A percentile compares a stretch with the other conserved stretches of the same genome.
Conservation (phyloP, 2,329 filamentous ascomycete species). For the Didymella glomerata region DNA sequence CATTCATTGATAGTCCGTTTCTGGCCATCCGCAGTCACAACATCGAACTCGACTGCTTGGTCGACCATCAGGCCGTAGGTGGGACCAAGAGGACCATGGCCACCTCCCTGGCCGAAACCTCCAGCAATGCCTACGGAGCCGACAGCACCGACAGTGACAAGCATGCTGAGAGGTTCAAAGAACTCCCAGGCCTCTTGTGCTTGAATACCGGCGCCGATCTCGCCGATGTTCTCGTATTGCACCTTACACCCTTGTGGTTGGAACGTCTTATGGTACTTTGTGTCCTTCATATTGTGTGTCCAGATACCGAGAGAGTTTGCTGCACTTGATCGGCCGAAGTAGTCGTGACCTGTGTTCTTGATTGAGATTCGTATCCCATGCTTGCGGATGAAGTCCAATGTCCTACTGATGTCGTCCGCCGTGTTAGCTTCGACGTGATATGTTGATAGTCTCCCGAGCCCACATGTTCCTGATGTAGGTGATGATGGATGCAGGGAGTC, state of each 20-base stretch:
- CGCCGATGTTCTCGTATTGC: constrained; percentile 44
- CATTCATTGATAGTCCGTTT: constrained; percentile 47
- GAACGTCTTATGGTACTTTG: constrained; percentile 38
- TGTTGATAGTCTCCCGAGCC: constrained; percentile 45
- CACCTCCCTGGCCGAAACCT: constrained; percentile 59
- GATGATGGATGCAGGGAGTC: constrained; percentile 39
- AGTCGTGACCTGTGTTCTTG: constrained; percentile 51
- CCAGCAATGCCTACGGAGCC: constrained; percentile 60
- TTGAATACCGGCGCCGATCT: constrained; percentile 47
- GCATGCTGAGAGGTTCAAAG: constrained; percentile 44
- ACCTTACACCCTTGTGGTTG: constrained; percentile 36
- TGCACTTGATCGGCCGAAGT: constrained; percentile 45
- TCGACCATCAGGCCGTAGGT: constrained; percentile 54
- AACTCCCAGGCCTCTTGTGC: constrained; percentile 49
- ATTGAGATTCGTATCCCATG: constrained; percentile 48
- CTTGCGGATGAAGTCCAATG: constrained; percentile 40
- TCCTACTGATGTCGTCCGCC: constrained; percentile 39
- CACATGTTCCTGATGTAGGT: constrained; percentile 39
- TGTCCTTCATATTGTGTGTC: constrained; percentile 48
- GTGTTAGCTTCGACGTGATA: constrained; percentile 45
- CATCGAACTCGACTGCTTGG: constrained; percentile 48
- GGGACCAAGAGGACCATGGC: constrained; percentile 63
- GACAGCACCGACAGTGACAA: constrained; percentile 48
- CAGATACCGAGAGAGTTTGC: constrained; percentile 48
- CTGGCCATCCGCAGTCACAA: constrained; percentile 46